Evolutionary conservation across 139 green algal genomes (phyloP).

Genomic region (Ettlia oleoabundans): DNA sequence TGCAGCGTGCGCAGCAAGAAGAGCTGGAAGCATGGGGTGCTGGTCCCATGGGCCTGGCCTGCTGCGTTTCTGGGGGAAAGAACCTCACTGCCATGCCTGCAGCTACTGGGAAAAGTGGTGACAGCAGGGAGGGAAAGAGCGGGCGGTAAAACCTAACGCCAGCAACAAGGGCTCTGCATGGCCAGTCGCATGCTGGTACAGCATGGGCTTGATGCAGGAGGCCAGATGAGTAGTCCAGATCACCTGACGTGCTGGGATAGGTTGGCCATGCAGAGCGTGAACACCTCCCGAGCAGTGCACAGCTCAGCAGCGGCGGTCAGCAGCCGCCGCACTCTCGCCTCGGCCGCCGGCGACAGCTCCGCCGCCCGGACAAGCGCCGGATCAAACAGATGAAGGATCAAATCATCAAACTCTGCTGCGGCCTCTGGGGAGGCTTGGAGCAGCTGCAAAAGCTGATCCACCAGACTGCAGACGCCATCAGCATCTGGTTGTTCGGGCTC

Average conservation of each 20-base stretch:
- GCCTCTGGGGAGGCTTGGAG: neutral
- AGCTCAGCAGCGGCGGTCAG: neutral
- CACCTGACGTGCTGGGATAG: constrained; percentile 14
- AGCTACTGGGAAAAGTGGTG: neutral
- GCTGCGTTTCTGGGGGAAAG: too few relatives aligned
- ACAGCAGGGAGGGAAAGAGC: neutral
- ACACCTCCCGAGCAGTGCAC: constrained; percentile 34
- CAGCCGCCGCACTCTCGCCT: neutral
- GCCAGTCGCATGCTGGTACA: too few relatives aligned
- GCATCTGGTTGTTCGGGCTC: neutral
- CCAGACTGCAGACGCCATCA: neutral
- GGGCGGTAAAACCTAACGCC: neutral
- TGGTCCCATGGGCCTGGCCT: neutral
- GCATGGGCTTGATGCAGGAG: neutral
- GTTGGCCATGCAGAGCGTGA: constrained; percentile 16
- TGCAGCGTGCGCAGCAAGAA: constrained; percentile 19
- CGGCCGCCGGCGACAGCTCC: constrained; percentile 6
- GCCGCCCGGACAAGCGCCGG: neutral
- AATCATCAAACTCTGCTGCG: neutral
- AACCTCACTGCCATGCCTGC: neutral
- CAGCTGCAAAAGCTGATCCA: neutral
- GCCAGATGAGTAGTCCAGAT: neutral
- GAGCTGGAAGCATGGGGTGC: constrained; percentile 15
- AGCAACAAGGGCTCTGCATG: too few relatives aligned
- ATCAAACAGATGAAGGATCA: neutral